Percentiles rank a stretch among this genome's conserved stretches.
Conservation (phyloP, 768 basidiomycete genomes). For the Podaxis sp. region DNA sequence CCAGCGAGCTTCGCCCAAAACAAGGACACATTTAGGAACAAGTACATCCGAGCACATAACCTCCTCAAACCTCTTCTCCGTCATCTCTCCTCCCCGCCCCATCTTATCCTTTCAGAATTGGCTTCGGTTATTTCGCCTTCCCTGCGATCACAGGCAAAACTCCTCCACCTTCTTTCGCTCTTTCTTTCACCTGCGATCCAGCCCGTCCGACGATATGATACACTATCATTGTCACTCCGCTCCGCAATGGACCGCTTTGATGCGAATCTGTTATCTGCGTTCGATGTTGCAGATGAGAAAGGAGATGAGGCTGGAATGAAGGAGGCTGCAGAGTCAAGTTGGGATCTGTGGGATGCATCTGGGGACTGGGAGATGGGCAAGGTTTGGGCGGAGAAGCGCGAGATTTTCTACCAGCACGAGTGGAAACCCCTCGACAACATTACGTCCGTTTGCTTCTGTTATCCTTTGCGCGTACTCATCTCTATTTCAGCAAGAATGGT, state of each 20-base stretch:
- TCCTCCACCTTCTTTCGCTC: conserved; percentile 64
- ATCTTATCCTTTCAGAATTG: conserved; percentile 60
- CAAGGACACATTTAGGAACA: conserved; percentile 42
- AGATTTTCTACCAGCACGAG: conserved; percentile 84
- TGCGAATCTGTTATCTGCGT: conserved; percentile 76
- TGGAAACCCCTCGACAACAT: conserved; percentile 85
- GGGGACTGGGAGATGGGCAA: conserved; percentile 90
- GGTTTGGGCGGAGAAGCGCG: conserved; percentile 93
- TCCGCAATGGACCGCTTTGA: conserved; percentile 88
- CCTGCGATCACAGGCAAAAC: conserved; percentile 56
- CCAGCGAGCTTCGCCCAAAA: conserved; percentile 20
- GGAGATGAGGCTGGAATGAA: conserved; percentile 75
- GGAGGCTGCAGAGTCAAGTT: conserved; percentile 77
- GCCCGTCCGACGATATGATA: conserved; percentile 66
- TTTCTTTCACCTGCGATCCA: conserved; percentile 72
- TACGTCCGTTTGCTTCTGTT: conserved; percentile 44
- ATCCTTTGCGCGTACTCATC: background rate
- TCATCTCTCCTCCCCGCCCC: conserved; percentile 58
- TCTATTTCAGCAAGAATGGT: conserved; percentile 34
- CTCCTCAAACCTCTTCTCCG: conserved; percentile 58
- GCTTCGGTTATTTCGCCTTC: conserved; percentile 38
- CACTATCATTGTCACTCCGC: conserved; percentile 60
- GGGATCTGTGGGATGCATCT: conserved; percentile 67
- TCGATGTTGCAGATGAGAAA: conserved; percentile 79
- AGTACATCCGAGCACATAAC: conserved; percentile 62